Percentiles rank a stretch among this genome's conserved stretches.
phyloP scores from a whole-genome alignment of 495 filamentous ascomycete genomes.

The Penicillium simplicissimum region DNA sequence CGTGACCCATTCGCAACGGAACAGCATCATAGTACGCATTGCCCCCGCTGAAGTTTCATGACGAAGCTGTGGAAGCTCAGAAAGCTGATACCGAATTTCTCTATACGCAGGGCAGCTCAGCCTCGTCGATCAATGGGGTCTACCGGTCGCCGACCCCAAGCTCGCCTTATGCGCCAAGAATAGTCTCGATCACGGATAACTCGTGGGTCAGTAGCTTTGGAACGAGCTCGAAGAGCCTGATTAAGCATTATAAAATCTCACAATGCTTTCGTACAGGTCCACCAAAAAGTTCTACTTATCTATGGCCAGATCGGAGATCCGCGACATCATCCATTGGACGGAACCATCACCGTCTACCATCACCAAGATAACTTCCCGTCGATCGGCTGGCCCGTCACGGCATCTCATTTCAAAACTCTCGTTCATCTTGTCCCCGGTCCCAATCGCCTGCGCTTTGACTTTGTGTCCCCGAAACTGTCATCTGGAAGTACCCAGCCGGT shows the following conservation, averaged over 20 bases:
- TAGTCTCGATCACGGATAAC: constrained; percentile 75
- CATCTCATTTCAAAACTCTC: constrained; percentile 86
- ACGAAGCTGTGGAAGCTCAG: neutral
- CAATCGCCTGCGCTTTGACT: constrained; percentile 84
- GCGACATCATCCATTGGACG: constrained; percentile 69
- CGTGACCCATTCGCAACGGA: constrained; percentile 48
- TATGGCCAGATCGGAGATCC: constrained; percentile 78
- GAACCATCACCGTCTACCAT: constrained; percentile 74
- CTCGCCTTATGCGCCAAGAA: constrained; percentile 75
- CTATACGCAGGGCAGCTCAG: constrained; percentile 36
- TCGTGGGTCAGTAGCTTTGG: constrained; percentile 64
- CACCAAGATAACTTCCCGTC: constrained; percentile 82
- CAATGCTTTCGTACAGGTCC: constrained; percentile 55
- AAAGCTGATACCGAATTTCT: constrained; percentile 4
- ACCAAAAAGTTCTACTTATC: constrained; percentile 84
- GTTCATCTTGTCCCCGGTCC: constrained; percentile 85
- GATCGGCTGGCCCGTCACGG: constrained; percentile 78
- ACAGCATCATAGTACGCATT: constrained; percentile 47
- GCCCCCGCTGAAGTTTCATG: too few species aligned
- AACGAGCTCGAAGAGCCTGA: neutral
- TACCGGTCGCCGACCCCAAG: constrained; percentile 54
- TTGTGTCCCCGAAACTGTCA: constrained; percentile 75
- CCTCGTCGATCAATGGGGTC: constrained; percentile 54
- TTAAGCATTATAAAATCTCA: constrained; percentile 5
- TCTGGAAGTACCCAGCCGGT: constrained; percentile 66